Evolutionary conservation across 2,329 filamentous ascomycete species (phyloP).

Genomic region (Colletotrichum tropicale): DNA sequence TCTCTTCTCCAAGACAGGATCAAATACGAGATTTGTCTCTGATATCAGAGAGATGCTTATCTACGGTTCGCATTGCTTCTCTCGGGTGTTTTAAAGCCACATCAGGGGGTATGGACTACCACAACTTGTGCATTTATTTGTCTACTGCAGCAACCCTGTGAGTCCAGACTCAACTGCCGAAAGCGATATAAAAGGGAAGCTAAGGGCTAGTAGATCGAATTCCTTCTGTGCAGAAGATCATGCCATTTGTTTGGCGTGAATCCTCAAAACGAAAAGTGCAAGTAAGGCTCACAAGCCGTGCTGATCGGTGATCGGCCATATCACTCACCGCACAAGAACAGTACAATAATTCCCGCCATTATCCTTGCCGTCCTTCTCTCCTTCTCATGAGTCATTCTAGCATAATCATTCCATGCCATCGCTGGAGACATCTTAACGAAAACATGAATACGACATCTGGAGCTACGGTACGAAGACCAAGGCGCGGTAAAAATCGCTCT

Average conservation of each 20-base stretch:
- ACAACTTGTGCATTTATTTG: background rate
- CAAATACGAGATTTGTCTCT: background rate
- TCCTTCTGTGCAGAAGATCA: background rate
- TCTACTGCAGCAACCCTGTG: background rate
- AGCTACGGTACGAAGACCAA: too few relatives aligned
- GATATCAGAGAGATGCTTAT: background rate
- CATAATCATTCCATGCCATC: too few relatives aligned
- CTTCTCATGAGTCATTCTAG: too few relatives aligned
- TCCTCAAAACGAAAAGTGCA: background rate
- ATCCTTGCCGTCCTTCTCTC: background rate
- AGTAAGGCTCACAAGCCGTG: background rate
- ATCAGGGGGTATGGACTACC: background rate
- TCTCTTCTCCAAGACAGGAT: background rate
- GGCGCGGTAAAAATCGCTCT: too few relatives aligned
- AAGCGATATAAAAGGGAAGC: background rate
- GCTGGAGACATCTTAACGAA: too few relatives aligned
- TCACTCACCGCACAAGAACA: background rate
- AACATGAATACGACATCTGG: too few relatives aligned
- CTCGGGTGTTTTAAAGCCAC: background rate
- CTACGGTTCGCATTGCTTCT: background rate
- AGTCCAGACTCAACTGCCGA: background rate
- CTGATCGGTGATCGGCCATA: background rate
- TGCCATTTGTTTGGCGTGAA: too few relatives aligned
- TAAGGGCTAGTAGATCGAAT: background rate
- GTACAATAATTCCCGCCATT: background rate